Evolutionary conservation across 306 rosid species (phyloP).

Genomic region (Prinsepia uniflora): DNA sequence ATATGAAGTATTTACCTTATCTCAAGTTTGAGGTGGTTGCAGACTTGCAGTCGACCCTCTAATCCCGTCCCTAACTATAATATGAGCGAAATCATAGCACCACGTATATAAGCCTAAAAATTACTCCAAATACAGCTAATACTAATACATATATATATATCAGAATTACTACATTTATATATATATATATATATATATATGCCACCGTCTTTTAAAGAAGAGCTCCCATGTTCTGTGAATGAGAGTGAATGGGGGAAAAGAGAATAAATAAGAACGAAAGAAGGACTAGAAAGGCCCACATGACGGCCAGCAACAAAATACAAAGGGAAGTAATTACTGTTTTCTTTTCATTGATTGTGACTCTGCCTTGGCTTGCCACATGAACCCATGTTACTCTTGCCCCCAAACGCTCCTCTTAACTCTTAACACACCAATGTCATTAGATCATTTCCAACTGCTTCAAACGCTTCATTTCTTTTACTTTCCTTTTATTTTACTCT

Average conservation of each 20-base stretch:
- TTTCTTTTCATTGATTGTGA: conserved; percentile 54
- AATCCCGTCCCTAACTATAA: no score
- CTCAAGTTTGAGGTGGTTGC: no score
- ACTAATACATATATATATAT: neutral
- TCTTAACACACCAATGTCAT: no score
- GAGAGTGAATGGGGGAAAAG: conserved; percentile 44
- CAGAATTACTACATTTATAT: neutral
- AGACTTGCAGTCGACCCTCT: no score
- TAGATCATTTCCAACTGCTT: conserved; percentile 48
- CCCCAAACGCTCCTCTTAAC: no score
- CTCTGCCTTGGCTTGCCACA: conserved; percentile 62
- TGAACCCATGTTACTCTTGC: conserved; percentile 98
- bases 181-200: no score
- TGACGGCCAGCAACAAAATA: no score
- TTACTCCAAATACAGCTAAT: no score
- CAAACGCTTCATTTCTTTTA: conserved; percentile 20
- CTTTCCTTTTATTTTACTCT: conserved; percentile 5
- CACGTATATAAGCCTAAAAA: no score
- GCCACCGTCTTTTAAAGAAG: conserved; percentile 29
- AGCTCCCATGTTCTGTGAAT: conserved; percentile 65
- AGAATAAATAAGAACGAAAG: conserved; percentile 24
- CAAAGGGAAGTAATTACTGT: conserved; percentile 29
- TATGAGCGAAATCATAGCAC: no score
- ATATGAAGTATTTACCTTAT: no score
- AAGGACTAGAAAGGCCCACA: conserved; percentile 53